A percentile compares a stretch with the other conserved stretches of the same genome.
Conservation (phyloP, 176 grass and related monocot species). For the Avena atlantica region DNA sequence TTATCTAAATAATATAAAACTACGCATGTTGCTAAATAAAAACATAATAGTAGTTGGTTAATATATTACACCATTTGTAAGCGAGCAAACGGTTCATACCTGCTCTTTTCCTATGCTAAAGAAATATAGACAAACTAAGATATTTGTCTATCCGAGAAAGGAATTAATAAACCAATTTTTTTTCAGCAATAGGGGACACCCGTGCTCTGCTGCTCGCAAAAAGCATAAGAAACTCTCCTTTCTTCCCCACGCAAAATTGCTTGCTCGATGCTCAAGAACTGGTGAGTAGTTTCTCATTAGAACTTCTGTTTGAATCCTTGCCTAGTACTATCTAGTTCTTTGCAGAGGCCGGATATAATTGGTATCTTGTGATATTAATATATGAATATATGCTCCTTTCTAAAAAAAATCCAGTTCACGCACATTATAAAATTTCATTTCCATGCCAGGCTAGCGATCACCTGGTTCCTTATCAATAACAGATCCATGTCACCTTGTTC, state of each 20-base stretch:
- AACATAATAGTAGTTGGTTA: no score
- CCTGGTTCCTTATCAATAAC: not conserved
- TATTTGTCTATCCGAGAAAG: not conserved
- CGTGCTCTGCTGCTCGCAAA: not conserved
- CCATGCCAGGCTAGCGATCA: rapidly evolving
- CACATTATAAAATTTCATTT: not conserved
- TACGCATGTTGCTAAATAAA: not conserved
- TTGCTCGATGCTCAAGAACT: not conserved
- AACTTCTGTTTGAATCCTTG: not conserved
- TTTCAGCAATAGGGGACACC: not conserved
- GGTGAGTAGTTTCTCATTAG: not conserved
- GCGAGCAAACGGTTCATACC: no score
- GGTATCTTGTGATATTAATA: no score
- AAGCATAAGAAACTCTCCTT: not conserved
- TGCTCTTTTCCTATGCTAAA: no score
- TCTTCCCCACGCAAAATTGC: no score
- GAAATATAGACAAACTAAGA: not conserved
- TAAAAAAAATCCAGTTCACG: not conserved
- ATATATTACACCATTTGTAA: no score
- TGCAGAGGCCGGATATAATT: no score
- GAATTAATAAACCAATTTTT: not conserved
- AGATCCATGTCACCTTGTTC: not conserved
- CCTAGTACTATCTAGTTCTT: not conserved
- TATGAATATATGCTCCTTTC: no score
- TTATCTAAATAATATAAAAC: not conserved